Evolutionary conservation across 768 basidiomycete species (phyloP).

Genomic region (Russula dissimulans): DNA sequence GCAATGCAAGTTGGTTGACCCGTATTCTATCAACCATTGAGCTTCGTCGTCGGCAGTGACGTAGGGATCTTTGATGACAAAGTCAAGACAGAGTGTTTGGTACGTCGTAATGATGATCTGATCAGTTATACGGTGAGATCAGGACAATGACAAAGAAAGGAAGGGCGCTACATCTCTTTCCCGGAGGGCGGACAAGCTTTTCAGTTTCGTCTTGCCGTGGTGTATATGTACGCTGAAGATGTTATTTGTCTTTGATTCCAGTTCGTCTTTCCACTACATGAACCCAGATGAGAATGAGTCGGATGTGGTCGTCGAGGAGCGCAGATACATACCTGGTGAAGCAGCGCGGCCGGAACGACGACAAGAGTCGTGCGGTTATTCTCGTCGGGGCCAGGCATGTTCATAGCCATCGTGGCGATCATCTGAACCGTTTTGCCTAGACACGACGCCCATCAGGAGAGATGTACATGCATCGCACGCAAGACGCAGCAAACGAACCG

Average conservation of each 20-base stretch:
- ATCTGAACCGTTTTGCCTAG: slow-evolving; percentile 67
- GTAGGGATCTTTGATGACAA: slow-evolving; percentile 39
- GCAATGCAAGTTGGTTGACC: slow-evolving; percentile 28
- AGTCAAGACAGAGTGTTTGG: slow-evolving; percentile 57
- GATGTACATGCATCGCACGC: neutral
- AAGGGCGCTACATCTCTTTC: slow-evolving; percentile 39
- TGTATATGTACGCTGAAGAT: slow-evolving; percentile 58
- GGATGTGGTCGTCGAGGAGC: neutral
- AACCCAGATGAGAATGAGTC: neutral
- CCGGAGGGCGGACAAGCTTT: slow-evolving; percentile 41
- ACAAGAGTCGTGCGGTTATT: slow-evolving; percentile 52
- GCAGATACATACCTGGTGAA: slow-evolving; percentile 44
- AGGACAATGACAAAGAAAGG: neutral
- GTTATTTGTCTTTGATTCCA: slow-evolving; percentile 56
- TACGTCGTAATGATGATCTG: slow-evolving; percentile 74
- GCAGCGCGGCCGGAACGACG: slow-evolving; percentile 66
- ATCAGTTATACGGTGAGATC: neutral
- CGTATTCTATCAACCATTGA: slow-evolving; percentile 40
- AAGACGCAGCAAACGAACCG: slow-evolving; percentile 25
- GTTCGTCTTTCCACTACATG: slow-evolving; percentile 61
- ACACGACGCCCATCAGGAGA: neutral
- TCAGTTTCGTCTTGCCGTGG: slow-evolving; percentile 62
- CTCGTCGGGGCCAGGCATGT: slow-evolving; percentile 43
- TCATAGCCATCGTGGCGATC: slow-evolving; percentile 70
- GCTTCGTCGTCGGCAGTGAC: slow-evolving; percentile 38